Conservation (phyloP, 768 basidiomycete species). For the Termitomyces sp. region DNA sequence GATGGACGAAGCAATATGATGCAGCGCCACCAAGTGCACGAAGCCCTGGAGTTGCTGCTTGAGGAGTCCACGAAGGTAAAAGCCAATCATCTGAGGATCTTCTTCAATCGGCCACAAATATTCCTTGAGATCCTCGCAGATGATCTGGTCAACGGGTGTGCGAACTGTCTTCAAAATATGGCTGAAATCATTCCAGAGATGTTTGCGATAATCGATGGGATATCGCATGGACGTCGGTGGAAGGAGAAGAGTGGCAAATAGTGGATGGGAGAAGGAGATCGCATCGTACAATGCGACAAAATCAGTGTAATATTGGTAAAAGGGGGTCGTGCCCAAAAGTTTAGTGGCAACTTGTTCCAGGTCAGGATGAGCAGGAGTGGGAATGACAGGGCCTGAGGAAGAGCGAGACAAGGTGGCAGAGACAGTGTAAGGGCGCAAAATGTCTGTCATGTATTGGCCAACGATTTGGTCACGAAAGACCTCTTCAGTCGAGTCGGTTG, state of each 20-base stretch:
- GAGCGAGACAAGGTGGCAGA: conserved; percentile 15
- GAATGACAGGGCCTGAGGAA: conserved; percentile 15
- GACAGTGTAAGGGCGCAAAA: conserved; percentile 55
- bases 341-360: conserved; percentile 54
- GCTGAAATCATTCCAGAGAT: conserved; percentile 78
- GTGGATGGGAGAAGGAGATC: conserved; percentile 78
- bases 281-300: conserved; percentile 88
- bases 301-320: conserved; percentile 93
- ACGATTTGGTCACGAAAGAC: conserved; percentile 80
- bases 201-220: conserved; percentile 77
- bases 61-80: conserved; percentile 58
- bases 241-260: conserved; percentile 74
- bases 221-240: conserved; percentile 77
- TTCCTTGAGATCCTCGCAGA: conserved; percentile 50
- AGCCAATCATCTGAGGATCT: conserved; percentile 55
- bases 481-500: conserved; percentile 48
- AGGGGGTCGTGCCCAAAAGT: conserved; percentile 74
- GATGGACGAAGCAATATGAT: conserved; percentile 73
- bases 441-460: conserved; percentile 48
- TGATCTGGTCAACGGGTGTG: conserved; percentile 45
- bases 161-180: conserved; percentile 63
- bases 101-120: conserved; percentile 73
- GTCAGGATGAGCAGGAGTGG: conserved; percentile 16
- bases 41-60: conserved; percentile 50
- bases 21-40: conserved; percentile 63